phyloP scores from a whole-genome alignment of 2,329 filamentous ascomycete genomes.

The Tolypocladium paradoxum region DNA sequence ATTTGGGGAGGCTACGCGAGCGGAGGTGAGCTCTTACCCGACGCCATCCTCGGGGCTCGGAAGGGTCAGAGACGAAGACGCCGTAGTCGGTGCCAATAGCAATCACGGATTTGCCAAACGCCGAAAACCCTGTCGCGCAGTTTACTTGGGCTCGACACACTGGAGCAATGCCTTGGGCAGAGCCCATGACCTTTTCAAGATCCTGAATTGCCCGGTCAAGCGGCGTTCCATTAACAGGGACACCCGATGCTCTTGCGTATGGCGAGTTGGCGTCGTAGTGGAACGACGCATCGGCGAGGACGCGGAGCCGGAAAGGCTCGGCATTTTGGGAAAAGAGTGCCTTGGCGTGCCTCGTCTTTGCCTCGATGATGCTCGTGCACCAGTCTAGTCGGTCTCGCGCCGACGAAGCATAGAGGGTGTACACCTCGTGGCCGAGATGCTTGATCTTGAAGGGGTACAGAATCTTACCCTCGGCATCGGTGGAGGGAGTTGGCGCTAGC shows the following conservation, averaged over 20 bases:
- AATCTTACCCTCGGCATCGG: constrained; percentile 69
- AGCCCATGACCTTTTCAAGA: constrained; percentile 68
- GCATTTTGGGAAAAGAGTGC: constrained; percentile 86
- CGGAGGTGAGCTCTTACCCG: constrained; percentile 47
- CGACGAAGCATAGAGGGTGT: constrained; percentile 77
- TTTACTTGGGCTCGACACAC: constrained; percentile 83
- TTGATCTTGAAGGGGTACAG: constrained; percentile 93
- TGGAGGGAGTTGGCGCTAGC: constrained; percentile 33
- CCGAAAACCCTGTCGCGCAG: constrained; percentile 82
- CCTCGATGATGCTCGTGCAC: constrained; percentile 88
- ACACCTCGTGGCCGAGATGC: constrained; percentile 87
- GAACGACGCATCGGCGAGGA: constrained; percentile 89
- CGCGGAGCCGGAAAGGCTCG: constrained; percentile 84
- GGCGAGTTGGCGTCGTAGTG: constrained; percentile 58
- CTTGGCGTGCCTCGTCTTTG: constrained; percentile 86
- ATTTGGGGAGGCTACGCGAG: neutral
- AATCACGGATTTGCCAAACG: constrained; percentile 75
- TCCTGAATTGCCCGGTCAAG: constrained; percentile 84
- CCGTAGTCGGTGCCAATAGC: constrained; percentile 94
- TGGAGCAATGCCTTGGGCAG: constrained; percentile 58
- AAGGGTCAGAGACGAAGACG: constrained; percentile 79
- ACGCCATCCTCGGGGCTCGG: constrained; percentile 83
- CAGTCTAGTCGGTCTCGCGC: constrained; percentile 71
- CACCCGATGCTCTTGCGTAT: constrained; percentile 49
- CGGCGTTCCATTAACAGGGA: constrained; percentile 82